phyloP scores from a whole-genome alignment of 108 stramenopile species.

The Cyclotella sp. region DNA sequence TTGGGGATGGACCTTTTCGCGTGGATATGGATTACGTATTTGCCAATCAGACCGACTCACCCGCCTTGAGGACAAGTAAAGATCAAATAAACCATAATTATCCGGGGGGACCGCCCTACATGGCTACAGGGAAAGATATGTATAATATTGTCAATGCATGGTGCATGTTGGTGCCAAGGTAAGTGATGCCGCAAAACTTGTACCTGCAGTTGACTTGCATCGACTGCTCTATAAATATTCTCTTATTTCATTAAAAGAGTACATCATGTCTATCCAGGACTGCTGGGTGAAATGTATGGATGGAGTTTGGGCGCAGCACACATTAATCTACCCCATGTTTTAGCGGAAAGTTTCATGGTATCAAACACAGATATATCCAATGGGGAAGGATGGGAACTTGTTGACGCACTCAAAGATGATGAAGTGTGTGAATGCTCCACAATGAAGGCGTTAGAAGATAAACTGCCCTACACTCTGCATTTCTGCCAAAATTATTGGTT shows the following conservation, averaged over 20 bases:
- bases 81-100: constrained; percentile 57
- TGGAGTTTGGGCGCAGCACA: constrained; percentile 89
- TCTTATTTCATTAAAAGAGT: constrained; percentile 28
- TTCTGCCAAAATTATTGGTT: constrained; percentile 64
- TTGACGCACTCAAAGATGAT: constrained; percentile 48
- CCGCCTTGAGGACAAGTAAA: constrained; percentile 40
- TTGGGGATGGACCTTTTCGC: constrained; percentile 78
- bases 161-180: constrained; percentile 67
- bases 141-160: constrained; percentile 69
- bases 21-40: constrained; percentile 61
- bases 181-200: not conserved
- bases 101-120: constrained; percentile 80
- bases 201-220: constrained; percentile 11
- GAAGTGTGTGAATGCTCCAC: constrained; percentile 60
- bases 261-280: constrained; percentile 65
- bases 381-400: constrained; percentile 71
- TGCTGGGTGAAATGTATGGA: constrained; percentile 94
- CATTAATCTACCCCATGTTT: constrained; percentile 60
- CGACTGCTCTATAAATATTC: not conserved
- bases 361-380: constrained; percentile 55
- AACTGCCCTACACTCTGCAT: constrained; percentile 61
- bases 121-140: constrained; percentile 79
- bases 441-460: constrained; percentile 34
- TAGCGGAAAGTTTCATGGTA: constrained; percentile 77
- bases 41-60: constrained; percentile 52